phyloP scores from a whole-genome alignment of 441 rosid species.

The Arabidopsis hybrid region DNA sequence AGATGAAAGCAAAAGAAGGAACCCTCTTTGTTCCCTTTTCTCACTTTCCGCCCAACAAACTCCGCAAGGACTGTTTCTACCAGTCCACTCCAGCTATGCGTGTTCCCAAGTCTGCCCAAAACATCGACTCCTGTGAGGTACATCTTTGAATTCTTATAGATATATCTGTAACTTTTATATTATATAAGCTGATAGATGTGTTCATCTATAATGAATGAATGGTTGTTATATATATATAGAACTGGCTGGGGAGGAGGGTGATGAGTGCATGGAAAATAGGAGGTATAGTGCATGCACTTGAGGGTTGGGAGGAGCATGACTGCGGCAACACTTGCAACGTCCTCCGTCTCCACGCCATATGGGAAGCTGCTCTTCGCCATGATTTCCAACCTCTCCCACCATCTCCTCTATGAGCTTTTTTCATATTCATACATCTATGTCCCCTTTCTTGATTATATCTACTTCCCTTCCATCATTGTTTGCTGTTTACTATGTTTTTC shows the following conservation, averaged over 20 bases:
- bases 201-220: neutral
- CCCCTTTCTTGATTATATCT: neutral
- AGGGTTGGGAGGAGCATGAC: constrained; percentile 68
- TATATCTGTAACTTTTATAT: neutral
- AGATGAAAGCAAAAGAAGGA: constrained; percentile 59
- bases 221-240: constrained; percentile 43
- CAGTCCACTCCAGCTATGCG: constrained; percentile 67
- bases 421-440: neutral
- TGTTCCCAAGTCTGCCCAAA: constrained; percentile 56
- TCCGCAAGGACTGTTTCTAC: constrained; percentile 63
- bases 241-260: constrained; percentile 81
- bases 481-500: neutral
- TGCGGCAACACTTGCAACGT: constrained; percentile 55
- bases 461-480: neutral
- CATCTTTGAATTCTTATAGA: neutral
- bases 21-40: constrained; percentile 71
- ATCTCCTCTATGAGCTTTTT: constrained; percentile 14
- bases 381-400: constrained; percentile 60
- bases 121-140: constrained; percentile 81
- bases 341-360: constrained; percentile 50
- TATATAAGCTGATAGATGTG: neutral
- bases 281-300: constrained; percentile 70
- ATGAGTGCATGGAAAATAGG: constrained; percentile 78
- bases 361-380: constrained; percentile 65
- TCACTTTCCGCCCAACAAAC: constrained; percentile 57